Evolutionary conservation across 2,329 filamentous ascomycete genomes (phyloP).

Genomic region (Botrytis sinoallii): DNA sequence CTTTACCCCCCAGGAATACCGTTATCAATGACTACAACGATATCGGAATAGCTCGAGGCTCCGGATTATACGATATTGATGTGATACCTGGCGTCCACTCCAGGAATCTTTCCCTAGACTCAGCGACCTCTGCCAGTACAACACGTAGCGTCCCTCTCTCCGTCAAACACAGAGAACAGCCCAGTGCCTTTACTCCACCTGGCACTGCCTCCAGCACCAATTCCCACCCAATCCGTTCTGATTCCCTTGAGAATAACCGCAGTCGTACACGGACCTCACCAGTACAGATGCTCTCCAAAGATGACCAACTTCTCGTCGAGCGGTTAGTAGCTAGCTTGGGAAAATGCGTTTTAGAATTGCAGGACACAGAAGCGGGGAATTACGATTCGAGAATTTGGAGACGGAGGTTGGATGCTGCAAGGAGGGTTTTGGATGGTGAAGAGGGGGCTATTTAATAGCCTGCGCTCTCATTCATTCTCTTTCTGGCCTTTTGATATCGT

Average conservation of each 20-base stretch:
- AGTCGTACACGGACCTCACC: constrained; percentile 31
- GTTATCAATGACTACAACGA: constrained; percentile 21
- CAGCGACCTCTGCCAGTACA: constrained; percentile 47
- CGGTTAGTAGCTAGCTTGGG: constrained; percentile 58
- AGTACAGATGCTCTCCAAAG: constrained; percentile 39
- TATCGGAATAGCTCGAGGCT: constrained; percentile 21
- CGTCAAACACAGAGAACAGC: constrained; percentile 45
- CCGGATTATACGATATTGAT: constrained; percentile 23
- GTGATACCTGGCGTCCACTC: constrained; percentile 57
- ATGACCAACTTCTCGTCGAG: constrained; percentile 60
- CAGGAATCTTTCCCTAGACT: constrained; percentile 34
- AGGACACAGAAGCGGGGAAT: constrained; percentile 52
- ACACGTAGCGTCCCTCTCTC: constrained; percentile 61
- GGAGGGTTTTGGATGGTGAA: constrained; percentile 68
- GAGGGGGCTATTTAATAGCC: constrained; percentile 42
- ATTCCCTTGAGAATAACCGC: constrained; percentile 20
- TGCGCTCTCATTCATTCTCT: neutral
- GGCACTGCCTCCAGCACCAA: neutral
- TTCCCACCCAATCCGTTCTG: constrained; percentile 11
- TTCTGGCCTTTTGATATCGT: neutral
- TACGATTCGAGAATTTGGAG: constrained; percentile 63
- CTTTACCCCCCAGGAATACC: constrained; percentile 19
- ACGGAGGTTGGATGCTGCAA: constrained; percentile 70
- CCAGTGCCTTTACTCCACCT: constrained; percentile 16
- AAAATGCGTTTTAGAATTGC: constrained; percentile 56